Conservation (phyloP, 106 monocot species). For the Triglochin maritima region DNA sequence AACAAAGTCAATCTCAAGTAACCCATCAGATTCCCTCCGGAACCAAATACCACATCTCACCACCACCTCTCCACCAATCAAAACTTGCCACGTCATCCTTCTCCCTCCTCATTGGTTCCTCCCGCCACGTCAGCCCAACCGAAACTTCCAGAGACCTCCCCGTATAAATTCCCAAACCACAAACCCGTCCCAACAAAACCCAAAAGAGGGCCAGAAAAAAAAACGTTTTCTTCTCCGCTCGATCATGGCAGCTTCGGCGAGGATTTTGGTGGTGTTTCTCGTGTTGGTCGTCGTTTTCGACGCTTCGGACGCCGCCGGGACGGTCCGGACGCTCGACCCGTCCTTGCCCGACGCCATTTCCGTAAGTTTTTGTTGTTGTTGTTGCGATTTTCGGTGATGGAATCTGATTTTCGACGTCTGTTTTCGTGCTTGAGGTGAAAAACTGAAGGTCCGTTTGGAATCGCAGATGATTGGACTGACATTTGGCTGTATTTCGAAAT, state of each 20-base stretch:
- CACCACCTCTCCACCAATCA: neutral
- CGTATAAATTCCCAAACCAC: neutral
- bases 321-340: conserved; percentile 9
- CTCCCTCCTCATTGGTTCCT: neutral
- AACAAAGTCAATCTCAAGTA: too few species aligned
- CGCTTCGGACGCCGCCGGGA: conserved; percentile 15
- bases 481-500: too few species aligned
- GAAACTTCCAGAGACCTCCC: neutral
- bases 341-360: conserved; percentile 50
- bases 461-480: too few species aligned
- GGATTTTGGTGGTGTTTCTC: conserved; percentile 5
- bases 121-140: neutral
- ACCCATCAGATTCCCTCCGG: too few species aligned
- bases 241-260: neutral
- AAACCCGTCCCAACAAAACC: neutral
- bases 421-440: too few species aligned
- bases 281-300: conserved; percentile 12
- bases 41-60: too few species aligned
- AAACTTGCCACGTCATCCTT: neutral
- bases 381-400: too few species aligned
- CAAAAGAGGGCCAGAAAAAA: neutral
- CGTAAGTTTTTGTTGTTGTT: conserved; percentile 19
- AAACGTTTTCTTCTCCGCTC: neutral
- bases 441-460: too few species aligned
- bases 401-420: too few species aligned